Conservation (phyloP, 2,329 filamentous ascomycete genomes). For the Sphaceloma murrayae region DNA sequence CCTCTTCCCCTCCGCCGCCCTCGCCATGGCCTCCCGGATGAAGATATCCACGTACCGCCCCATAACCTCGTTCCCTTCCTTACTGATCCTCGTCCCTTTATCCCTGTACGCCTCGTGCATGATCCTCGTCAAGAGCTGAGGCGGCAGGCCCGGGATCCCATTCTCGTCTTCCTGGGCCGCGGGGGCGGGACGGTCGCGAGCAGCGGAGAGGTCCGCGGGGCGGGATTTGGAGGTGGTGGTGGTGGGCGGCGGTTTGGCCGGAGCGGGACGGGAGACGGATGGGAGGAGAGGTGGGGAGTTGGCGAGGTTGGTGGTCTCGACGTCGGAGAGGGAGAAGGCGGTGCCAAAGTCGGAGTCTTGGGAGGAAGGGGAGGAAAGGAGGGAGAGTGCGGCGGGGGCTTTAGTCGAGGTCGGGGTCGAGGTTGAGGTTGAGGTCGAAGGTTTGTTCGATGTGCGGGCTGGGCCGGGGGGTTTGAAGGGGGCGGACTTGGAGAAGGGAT, state of each 20-base stretch:
- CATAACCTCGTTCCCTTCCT: conserved; percentile 65
- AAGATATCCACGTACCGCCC: conserved; percentile 87
- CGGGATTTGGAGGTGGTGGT: background rate
- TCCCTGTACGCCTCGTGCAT: conserved; percentile 69
- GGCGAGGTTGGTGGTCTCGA: conserved; percentile 7
- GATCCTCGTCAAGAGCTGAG: conserved; percentile 63
- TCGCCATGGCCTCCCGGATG: conserved; percentile 75
- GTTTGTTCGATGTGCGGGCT: conserved; percentile 4
- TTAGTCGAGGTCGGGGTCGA: too few species aligned
- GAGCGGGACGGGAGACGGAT: too few species aligned
- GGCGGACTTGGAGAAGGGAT: conserved; percentile 1
- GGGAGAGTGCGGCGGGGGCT: too few species aligned
- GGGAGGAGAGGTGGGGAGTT: background rate
- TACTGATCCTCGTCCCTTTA: conserved; percentile 61
- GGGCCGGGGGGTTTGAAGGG: conserved; percentile 16
- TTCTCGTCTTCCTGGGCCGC: conserved; percentile 16
- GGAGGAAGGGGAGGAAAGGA: too few species aligned
- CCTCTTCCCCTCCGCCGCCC: conserved; percentile 61
- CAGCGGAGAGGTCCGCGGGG: background rate
- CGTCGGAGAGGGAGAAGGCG: conserved; percentile 6
- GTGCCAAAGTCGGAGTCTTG: conserved; percentile 15
- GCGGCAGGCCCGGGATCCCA: conserved; percentile 48
- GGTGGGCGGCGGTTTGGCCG: too few species aligned
- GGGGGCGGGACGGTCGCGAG: background rate
- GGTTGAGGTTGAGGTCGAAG: too few species aligned